Evolutionary conservation across 2,329 filamentous ascomycete species (phyloP).

Genomic region (Domatiomyces globalis): DNA sequence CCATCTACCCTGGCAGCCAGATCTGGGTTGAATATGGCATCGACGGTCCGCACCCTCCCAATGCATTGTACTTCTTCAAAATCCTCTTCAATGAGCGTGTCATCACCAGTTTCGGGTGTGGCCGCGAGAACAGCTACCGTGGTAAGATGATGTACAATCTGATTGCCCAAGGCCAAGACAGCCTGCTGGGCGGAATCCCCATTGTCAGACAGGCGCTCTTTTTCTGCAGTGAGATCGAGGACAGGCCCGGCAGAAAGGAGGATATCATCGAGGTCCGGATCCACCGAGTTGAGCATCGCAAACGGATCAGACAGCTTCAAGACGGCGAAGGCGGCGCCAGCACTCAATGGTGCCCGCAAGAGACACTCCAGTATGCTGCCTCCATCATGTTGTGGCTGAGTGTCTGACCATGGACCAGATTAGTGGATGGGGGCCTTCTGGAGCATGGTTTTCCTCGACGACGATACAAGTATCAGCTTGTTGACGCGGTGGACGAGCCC

Average conservation of each 20-base stretch:
- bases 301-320: constrained; percentile 6
- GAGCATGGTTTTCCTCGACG: constrained; percentile 10
- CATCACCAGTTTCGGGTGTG: constrained; percentile 16
- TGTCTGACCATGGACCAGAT: constrained; percentile 4
- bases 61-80: constrained; percentile 17
- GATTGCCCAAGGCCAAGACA: constrained; percentile 5
- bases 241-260: constrained; percentile 3
- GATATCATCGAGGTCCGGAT: constrained; percentile 15
- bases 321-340: constrained; percentile 2
- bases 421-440: constrained; percentile 13
- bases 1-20: constrained; percentile 15
- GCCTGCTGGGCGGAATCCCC: constrained; percentile 2
- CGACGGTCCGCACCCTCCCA: constrained; percentile 17
- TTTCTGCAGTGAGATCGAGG: constrained; percentile 9
- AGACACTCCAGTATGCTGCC: constrained; percentile 6
- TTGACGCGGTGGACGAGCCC: constrained; percentile 35
- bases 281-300: constrained; percentile 13
- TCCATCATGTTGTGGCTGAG: not conserved
- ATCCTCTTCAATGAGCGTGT: constrained; percentile 9
- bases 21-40: constrained; percentile 19
- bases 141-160: constrained; percentile 17
- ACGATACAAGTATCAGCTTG: constrained; percentile 34
- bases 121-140: constrained; percentile 14
- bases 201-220: constrained; percentile 10
- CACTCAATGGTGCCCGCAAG: constrained; percentile 2